Evolutionary conservation across 331 rosid species (phyloP).

Genomic region (Acacia concinna): DNA sequence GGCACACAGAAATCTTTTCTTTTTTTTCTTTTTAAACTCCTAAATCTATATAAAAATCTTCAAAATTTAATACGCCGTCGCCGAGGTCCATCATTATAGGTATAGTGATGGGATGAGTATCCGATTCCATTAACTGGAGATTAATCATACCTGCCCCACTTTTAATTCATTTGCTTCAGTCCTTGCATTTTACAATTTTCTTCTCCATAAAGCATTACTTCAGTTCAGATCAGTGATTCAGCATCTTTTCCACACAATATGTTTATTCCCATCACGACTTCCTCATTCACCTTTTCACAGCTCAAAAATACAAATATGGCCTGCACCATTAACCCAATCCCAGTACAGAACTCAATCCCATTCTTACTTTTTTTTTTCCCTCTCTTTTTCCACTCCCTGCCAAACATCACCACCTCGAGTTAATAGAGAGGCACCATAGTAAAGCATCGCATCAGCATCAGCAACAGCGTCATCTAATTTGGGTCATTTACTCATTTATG

Average conservation of each 20-base stretch:
- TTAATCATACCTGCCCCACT: background rate
- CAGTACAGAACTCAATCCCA: background rate
- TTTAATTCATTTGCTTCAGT: background rate
- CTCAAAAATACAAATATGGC: background rate
- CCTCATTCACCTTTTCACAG: slow-evolving; percentile 5
- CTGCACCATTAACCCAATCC: background rate
- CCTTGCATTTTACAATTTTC: background rate
- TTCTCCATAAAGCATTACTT: background rate
- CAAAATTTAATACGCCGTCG: background rate
- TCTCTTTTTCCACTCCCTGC: slow-evolving; percentile 3
- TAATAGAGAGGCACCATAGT: background rate
- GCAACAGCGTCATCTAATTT: background rate
- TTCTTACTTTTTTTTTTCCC: background rate
- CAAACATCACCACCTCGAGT: background rate
- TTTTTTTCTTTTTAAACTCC: background rate
- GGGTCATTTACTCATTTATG: background rate
- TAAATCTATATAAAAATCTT: background rate
- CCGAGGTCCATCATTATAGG: background rate
- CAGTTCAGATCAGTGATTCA: background rate
- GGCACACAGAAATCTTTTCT: background rate
- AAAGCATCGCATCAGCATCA: background rate
- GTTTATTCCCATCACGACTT: slow-evolving; percentile 4
- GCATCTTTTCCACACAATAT: background rate
- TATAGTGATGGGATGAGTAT: background rate
- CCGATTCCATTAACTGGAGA: background rate